These are phyloP conservation scores for Durotheca rogersii DNA, from an alignment of 495 filamentous ascomycete genomes.

Conservation along the genomic window DNA sequence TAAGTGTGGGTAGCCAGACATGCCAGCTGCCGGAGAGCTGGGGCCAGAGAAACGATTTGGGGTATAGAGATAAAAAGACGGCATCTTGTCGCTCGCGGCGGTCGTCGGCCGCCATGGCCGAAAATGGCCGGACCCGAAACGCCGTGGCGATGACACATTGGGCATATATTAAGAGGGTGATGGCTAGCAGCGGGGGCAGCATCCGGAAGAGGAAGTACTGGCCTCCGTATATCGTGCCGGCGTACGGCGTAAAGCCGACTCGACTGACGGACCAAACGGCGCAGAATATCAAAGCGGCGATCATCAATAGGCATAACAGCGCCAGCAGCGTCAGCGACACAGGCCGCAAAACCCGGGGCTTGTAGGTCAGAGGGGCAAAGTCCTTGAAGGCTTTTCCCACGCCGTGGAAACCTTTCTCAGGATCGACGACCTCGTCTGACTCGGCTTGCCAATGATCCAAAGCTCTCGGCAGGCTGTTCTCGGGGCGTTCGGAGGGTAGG, in stretches of 20 bases:
- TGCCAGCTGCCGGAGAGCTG: constrained; percentile 47
- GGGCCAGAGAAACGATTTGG: constrained; percentile 52
- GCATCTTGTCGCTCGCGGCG: constrained; percentile 50
- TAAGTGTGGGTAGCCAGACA: constrained; percentile 45
- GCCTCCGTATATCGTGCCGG: constrained; percentile 58
- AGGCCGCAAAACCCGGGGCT: constrained; percentile 66
- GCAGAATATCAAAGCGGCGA: constrained; percentile 67
- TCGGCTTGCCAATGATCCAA: constrained; percentile 29
- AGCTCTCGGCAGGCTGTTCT: constrained; percentile 20
- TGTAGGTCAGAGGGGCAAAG: constrained; percentile 58
- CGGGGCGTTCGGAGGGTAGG: neutral
- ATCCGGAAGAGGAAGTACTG: constrained; percentile 88
- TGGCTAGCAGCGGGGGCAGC: constrained; percentile 75
- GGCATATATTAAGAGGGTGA: constrained; percentile 69
- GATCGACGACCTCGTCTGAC: constrained; percentile 18
- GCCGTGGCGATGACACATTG: constrained; percentile 72
- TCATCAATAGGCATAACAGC: constrained; percentile 66
- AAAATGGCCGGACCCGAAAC: constrained; percentile 77
- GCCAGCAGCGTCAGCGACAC: constrained; percentile 59
- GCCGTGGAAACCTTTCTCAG: constrained; percentile 24
- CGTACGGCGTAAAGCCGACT: constrained; percentile 65
- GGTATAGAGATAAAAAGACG: constrained; percentile 54
- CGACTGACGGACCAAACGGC: constrained; percentile 68
- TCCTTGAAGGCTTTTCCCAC: constrained; percentile 3
- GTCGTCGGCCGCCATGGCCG: constrained; percentile 64